These are phyloP conservation scores for Catunica adiposa DNA, from an alignment of 2,329 filamentous ascomycete genomes.

Conservation along the genomic window DNA sequence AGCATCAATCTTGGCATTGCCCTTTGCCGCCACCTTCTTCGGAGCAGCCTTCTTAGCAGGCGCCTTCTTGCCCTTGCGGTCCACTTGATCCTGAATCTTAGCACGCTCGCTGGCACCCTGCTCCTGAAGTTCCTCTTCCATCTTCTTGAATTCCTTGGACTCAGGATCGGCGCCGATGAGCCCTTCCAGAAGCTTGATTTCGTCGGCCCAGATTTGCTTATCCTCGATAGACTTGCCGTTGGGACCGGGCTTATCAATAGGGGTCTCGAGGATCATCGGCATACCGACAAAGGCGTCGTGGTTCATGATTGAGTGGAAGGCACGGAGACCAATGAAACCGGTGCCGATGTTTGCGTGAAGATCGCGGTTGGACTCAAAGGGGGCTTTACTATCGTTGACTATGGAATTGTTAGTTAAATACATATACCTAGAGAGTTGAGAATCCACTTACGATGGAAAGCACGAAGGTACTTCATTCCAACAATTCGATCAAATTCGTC, in stretches of 20 bases:
- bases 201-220: conserved; percentile 70
- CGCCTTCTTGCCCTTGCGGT: conserved; percentile 52
- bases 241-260: conserved; percentile 54
- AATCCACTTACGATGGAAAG: conserved; percentile 46
- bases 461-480: conserved; percentile 62
- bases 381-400: conserved; percentile 91
- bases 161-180: conserved; percentile 72
- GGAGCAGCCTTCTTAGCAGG: conserved; percentile 23
- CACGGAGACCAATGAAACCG: conserved; percentile 75
- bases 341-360: conserved; percentile 94
- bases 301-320: conserved; percentile 87
- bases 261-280: conserved; percentile 93
- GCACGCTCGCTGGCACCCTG: conserved; percentile 54
- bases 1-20: conserved; percentile 21
- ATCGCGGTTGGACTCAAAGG: conserved; percentile 64
- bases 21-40: conserved; percentile 22
- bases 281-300: conserved; percentile 56
- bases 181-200: conserved; percentile 87
- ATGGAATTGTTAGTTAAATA: neutral
- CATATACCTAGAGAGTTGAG: neutral
- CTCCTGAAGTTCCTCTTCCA: conserved; percentile 49
- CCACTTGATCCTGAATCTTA: conserved; percentile 62
- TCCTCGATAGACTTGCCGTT: conserved; percentile 58
- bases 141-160: conserved; percentile 49
- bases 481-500: conserved; percentile 60